Evolutionary conservation across 768 basidiomycete species (phyloP), one percentile per base, ranked within the genome.

Genomic region (Suillus alpinus): DNA sequence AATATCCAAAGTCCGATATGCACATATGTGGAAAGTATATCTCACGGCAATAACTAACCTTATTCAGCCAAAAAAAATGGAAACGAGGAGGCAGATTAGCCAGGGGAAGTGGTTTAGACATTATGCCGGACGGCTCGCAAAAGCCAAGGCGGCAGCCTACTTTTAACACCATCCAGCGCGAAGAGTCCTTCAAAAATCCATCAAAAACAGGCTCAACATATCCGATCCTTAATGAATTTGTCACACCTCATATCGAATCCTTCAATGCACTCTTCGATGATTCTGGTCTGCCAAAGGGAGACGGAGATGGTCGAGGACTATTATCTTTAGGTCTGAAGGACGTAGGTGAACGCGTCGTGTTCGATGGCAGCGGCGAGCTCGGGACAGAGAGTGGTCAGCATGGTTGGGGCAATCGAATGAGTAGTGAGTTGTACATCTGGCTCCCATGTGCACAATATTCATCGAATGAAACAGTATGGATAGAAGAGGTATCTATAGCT

Each of bases 201-300:
- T 81, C 89, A 31, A 80, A 81, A 65, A 75, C 83, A 44, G 84
- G 84, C 23, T 83, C 90, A 26, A 85, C 87, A 13, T 86, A 92
- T 65, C 86, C 86, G 20, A 91, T 91, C 57, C 81, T 98, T 62
- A 93, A 97, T 66, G 92, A 96, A 75, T 92, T 98, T 68, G 94
- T 98, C 58, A 78, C 85, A 26, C 96, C 97, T 6, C 95, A 98
- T 72, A 85, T 98, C 63, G 91, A 98, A 73, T 94, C 92, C 41
- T 98, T 99, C 82, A 96, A 98, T 75, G 88, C 94, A 16, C 83
- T 99, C 31, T 95, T 98, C 73, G 95, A 98, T 69, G 94, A 96
- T 72, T 88, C 90, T 57, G 90, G 90, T n/a, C 72, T 91, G 58
- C 85, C 88, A 60, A 70, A 80, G 49, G 88, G 89, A 10, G 87